These are phyloP conservation scores for Linum usitatissimum DNA, from an alignment of 345 rosid genomes.

Conservation along the genomic window DNA sequence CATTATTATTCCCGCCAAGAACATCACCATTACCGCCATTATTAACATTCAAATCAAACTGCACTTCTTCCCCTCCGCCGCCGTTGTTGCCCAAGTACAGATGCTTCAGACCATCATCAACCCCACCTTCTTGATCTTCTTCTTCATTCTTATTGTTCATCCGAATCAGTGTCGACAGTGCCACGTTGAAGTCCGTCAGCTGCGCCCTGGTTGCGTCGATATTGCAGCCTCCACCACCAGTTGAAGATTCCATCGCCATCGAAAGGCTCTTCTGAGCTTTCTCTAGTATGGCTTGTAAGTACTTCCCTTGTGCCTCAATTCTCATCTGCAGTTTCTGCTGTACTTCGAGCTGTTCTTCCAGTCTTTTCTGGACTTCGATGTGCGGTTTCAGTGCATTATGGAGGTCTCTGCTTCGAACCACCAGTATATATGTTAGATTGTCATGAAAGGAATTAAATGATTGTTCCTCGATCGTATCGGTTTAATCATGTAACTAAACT, in stretches of 20 bases:
- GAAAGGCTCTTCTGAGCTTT: slow-evolving; percentile 61
- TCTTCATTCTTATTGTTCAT: slow-evolving; percentile 23
- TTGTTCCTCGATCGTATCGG: too few relatives aligned
- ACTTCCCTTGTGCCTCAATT: slow-evolving; percentile 80
- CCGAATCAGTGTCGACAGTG: slow-evolving; percentile 31
- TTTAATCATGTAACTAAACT: too few relatives aligned
- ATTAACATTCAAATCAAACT: slow-evolving; percentile 49
- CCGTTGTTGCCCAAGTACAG: slow-evolving; percentile 14
- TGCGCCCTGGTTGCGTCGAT: slow-evolving; percentile 22
- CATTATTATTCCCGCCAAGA: slow-evolving; percentile 24
- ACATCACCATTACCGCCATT: slow-evolving; percentile 33
- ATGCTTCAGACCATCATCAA: slow-evolving; percentile 8
- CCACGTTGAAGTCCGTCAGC: slow-evolving; percentile 36
- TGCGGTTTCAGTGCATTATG: slow-evolving; percentile 41
- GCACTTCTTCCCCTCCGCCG: slow-evolving; percentile 21
- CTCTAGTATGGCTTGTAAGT: slow-evolving; percentile 59
- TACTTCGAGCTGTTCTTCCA: slow-evolving; percentile 73
- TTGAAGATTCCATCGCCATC: not conserved
- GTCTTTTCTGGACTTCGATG: slow-evolving; percentile 40
- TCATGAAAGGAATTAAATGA: too few relatives aligned
- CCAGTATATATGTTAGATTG: too few relatives aligned
- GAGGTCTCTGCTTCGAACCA: slow-evolving; percentile 28
- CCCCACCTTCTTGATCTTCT: not conserved
- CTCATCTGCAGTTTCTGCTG: slow-evolving; percentile 67
- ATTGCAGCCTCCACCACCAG: slow-evolving; percentile 9